phyloP scores from a whole-genome alignment of 768 basidiomycete genomes.

The Leccinum uliginosum region DNA sequence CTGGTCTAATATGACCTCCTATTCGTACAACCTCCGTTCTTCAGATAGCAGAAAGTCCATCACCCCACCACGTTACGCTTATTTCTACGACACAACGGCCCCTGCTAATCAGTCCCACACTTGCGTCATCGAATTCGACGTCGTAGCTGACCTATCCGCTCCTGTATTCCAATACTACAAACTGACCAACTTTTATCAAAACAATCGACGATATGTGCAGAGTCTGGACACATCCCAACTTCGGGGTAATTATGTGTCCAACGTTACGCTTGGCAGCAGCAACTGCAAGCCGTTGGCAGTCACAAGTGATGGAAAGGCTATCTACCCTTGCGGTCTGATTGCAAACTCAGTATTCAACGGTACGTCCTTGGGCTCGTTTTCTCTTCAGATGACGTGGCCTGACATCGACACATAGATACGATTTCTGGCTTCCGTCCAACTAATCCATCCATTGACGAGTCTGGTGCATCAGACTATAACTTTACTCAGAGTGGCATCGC shows the following conservation, averaged over 20 bases:
- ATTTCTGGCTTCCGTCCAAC: constrained; percentile 56
- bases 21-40: constrained; percentile 61
- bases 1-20: constrained; percentile 58
- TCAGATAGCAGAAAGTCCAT: constrained; percentile 46
- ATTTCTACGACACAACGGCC: constrained; percentile 48
- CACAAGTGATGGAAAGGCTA: constrained; percentile 43
- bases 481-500: constrained; percentile 82
- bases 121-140: constrained; percentile 78
- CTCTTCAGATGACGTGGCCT: neutral
- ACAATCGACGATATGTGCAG: constrained; percentile 96
- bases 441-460: constrained; percentile 37
- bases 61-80: constrained; percentile 68
- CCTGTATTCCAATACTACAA: constrained; percentile 95
- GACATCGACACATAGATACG: constrained; percentile 56
- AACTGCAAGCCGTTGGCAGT: constrained; percentile 88
- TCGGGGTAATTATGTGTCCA: constrained; percentile 59
- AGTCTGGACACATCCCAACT: constrained; percentile 84
- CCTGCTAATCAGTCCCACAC: constrained; percentile 45
- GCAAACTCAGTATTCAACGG: constrained; percentile 98
- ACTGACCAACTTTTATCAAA: constrained; percentile 95
- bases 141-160: constrained; percentile 70
- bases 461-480: constrained; percentile 50
- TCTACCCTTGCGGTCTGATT: constrained; percentile 96
- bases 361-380: constrained; percentile 28
- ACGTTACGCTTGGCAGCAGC: constrained; percentile 50